Percentiles rank a stretch among this genome's conserved stretches.
phyloP scores from a whole-genome alignment of 306 rosid genomes.

The barrel medic (Medicago truncatula) region MtrunA17r5.0-ANR NC_053043.1:51690001-51690500 shows the following conservation, averaged over 20 bases:
- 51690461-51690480: no score
- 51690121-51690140: not conserved
- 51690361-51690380: not conserved
- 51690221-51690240: not conserved
- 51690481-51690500: no score
- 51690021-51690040: not conserved
- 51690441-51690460: slow-evolving; percentile 3
- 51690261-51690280: not conserved
- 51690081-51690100: no score
- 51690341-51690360: slow-evolving; percentile 26
- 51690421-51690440: slow-evolving; percentile 13
- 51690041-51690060: not conserved
- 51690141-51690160: not conserved
- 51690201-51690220: slow-evolving; percentile 38
- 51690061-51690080: no score
- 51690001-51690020: not conserved
- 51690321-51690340: not conserved
- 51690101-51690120: no score
- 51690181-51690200: not conserved
- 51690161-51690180: not conserved
- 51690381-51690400: slow-evolving; percentile 11
- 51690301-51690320: slow-evolving; percentile 8
- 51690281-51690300: slow-evolving; percentile 11
- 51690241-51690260: no score
- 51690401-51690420: not conserved